These are phyloP conservation scores for Didymella segeticola DNA, from an alignment of 2,329 filamentous ascomycete genomes.

Conservation along the genomic window DNA sequence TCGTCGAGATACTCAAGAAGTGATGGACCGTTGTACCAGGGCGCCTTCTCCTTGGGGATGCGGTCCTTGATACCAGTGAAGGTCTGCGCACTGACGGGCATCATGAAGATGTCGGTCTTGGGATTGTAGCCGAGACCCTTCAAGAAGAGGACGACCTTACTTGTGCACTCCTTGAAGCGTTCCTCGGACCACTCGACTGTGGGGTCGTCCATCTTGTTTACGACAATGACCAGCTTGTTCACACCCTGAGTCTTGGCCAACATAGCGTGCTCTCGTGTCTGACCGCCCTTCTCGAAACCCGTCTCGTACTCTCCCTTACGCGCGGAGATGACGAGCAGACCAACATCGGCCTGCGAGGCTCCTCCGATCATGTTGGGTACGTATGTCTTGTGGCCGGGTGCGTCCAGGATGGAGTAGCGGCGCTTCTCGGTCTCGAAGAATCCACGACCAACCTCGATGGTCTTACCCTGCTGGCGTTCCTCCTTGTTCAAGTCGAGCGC, in stretches of 20 bases:
- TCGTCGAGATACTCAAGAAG: constrained; percentile 94
- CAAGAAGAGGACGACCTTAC: constrained; percentile 85
- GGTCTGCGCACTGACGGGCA: constrained; percentile 93
- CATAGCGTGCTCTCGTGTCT: constrained; percentile 97
- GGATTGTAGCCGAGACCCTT: constrained; percentile 94
- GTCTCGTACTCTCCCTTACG: constrained; percentile 99
- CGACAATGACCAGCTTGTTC: constrained; percentile 88
- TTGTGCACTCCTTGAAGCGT: constrained; percentile 90
- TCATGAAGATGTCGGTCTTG: constrained; percentile 91
- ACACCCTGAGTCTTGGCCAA: constrained; percentile 98
- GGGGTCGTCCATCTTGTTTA: constrained; percentile 98
- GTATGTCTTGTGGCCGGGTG: constrained; percentile 96
- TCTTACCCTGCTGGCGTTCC: constrained; percentile 95
- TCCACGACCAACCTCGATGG: constrained; percentile 92
- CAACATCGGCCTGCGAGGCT: constrained; percentile 69
- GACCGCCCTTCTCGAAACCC: constrained; percentile 94
- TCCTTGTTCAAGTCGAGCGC: constrained; percentile 96
- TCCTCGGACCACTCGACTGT: constrained; percentile 96
- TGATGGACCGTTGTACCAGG: constrained; percentile 89
- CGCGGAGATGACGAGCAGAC: constrained; percentile 93
- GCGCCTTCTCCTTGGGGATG: constrained; percentile 72
- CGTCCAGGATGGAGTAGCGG: constrained; percentile 94
- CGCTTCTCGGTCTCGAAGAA: constrained; percentile 96
- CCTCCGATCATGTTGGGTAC: constrained; percentile 98
- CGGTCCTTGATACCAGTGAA: constrained; percentile 87